Conservation (phyloP, 805 yeast species). For the Kodamaea hsintzibuensis region DNA sequence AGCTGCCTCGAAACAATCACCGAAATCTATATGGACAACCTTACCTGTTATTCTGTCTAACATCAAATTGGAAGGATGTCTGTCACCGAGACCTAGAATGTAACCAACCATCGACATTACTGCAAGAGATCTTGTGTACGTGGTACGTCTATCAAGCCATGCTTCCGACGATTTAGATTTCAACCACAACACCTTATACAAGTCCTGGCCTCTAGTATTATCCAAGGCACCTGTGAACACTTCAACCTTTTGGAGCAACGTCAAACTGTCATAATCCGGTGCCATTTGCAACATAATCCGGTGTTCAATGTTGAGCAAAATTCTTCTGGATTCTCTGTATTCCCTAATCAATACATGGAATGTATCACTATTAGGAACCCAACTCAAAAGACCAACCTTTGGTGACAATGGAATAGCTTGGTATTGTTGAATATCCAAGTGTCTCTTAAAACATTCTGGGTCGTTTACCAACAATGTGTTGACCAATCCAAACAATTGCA, state of each 20-base stretch:
- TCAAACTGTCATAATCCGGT: slow-evolving; percentile 88
- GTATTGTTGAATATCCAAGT: slow-evolving; percentile 86
- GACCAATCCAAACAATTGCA: slow-evolving; percentile 96
- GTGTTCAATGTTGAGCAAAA: slow-evolving; percentile 88
- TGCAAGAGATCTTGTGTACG: slow-evolving; percentile 92
- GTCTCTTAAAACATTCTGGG: slow-evolving; percentile 95
- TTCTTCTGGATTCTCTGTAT: slow-evolving; percentile 88
- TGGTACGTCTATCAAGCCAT: slow-evolving; percentile 96
- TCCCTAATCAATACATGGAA: slow-evolving; percentile 91
- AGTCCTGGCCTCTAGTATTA: slow-evolving; percentile 93
- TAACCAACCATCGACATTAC: slow-evolving; percentile 99
- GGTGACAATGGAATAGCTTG: slow-evolving; percentile 97
- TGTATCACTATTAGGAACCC: slow-evolving; percentile 98
- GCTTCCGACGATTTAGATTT: slow-evolving; percentile 95
- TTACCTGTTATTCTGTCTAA: slow-evolving; percentile 92
- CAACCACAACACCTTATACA: slow-evolving; percentile 93
- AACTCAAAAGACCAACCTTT: slow-evolving; percentile 91
- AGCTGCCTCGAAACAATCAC: slow-evolving; percentile 99
- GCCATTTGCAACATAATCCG: slow-evolving; percentile 98
- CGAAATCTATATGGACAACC: slow-evolving; percentile 96
- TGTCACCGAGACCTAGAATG: slow-evolving; percentile 93
- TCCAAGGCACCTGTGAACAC: slow-evolving; percentile 95
- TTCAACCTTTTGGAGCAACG: slow-evolving; percentile 89
- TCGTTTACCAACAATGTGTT: slow-evolving; percentile 87
- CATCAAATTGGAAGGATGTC: slow-evolving; percentile 97